Evolutionary conservation across 2,329 filamentous ascomycete genomes (phyloP).

Genomic region (Capronia americana): DNA sequence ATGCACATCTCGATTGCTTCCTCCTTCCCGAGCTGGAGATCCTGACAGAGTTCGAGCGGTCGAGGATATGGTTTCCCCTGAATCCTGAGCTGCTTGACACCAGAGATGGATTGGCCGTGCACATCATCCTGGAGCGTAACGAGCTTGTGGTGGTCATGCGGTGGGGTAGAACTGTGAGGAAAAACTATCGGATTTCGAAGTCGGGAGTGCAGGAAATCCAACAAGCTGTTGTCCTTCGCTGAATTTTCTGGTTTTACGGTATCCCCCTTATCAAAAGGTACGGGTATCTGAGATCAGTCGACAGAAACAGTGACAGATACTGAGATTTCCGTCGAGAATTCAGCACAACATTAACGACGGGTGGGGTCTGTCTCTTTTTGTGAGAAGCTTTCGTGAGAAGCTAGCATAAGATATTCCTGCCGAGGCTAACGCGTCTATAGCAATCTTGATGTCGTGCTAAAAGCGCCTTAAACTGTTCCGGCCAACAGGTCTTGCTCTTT

Average conservation of each 20-base stretch:
- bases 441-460: no score
- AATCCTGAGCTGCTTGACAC: conserved; percentile 12
- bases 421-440: no score
- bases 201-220: not conserved
- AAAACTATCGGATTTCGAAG: not conserved
- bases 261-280: not conserved
- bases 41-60: conserved; percentile 14
- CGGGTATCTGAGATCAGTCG: not conserved
- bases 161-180: not conserved
- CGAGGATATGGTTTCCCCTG: conserved; percentile 13
- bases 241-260: no score
- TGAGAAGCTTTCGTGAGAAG: not conserved
- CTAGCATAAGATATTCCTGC: not conserved
- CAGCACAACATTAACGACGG: not conserved
- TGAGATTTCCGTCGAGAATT: not conserved
- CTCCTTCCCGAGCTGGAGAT: conserved; percentile 15
- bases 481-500: no score
- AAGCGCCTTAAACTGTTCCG: no score
- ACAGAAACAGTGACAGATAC: not conserved
- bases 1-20: conserved; percentile 14
- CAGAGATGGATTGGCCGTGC: conserved; percentile 7
- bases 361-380: not conserved
- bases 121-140: conserved; percentile 4
- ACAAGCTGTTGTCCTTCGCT: not conserved
- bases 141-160: not conserved